Percentiles rank a stretch among this genome's conserved stretches.
phyloP scores from a whole-genome alignment of 1,139 yeast species.

The Hansenula anomala region DNA sequence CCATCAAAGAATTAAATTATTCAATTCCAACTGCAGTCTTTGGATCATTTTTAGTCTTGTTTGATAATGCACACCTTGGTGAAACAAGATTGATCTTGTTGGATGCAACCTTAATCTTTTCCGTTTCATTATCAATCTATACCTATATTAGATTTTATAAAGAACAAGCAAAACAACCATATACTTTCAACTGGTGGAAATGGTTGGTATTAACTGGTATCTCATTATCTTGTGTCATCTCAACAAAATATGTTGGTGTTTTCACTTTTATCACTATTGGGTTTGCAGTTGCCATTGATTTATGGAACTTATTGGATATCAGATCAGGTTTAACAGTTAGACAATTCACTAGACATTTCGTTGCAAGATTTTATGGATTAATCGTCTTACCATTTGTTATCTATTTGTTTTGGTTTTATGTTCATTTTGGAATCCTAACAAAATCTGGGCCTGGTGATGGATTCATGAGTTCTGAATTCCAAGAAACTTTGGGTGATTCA shows the following conservation, averaged over 20 bases:
- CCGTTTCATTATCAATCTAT: constrained; percentile 76
- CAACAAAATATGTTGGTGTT: constrained; percentile 94
- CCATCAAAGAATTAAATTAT: constrained; percentile 80
- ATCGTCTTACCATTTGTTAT: constrained; percentile 76
- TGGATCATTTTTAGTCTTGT: constrained; percentile 75
- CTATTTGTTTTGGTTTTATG: constrained; percentile 89
- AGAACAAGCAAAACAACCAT: constrained; percentile 56
- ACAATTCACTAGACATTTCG: constrained; percentile 62
- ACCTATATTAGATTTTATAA: constrained; percentile 78
- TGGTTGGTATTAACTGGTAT: constrained; percentile 87
- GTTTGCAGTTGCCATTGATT: constrained; percentile 73
- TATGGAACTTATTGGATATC: constrained; percentile 81
- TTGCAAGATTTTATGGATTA: constrained; percentile 69
- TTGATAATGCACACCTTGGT: constrained; percentile 89
- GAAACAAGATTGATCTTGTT: constrained; percentile 87
- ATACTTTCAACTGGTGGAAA: constrained; percentile 71
- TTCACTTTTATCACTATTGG: constrained; percentile 89
- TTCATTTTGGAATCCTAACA: constrained; percentile 76
- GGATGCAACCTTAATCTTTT: constrained; percentile 82
- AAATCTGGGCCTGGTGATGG: constrained; percentile 95
- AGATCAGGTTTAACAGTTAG: constrained; percentile 61
- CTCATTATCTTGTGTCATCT: constrained; percentile 81
- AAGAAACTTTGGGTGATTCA: constrained; percentile 84
- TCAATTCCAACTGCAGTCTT: constrained; percentile 73
- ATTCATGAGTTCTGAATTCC: constrained; percentile 92